Evolutionary conservation across 140 eudicot species (phyloP).

Genomic region (Ambrosia hybrid): DNA sequence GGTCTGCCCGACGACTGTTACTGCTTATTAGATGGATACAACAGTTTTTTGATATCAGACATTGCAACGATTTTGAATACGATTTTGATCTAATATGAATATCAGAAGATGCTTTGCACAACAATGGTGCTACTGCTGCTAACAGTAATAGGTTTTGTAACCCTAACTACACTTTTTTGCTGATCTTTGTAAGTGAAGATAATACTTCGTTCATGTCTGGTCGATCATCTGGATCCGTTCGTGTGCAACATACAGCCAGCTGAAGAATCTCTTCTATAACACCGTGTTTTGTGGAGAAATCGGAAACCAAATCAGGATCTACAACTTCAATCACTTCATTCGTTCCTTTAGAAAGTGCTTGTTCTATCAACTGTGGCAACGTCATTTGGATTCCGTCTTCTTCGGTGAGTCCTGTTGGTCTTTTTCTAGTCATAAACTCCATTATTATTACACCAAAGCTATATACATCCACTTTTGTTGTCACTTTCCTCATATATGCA

Average conservation of each 20-base stretch:
- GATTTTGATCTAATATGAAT: no score
- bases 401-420: slow-evolving; percentile 65
- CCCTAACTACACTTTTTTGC: slow-evolving; percentile 27
- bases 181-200: slow-evolving; percentile 61
- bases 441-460: slow-evolving; percentile 80
- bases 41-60: no score
- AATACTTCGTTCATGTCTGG: slow-evolving; percentile 69
- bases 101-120: no score
- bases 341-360: slow-evolving; percentile 42
- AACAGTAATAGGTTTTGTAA: neutral
- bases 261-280: slow-evolving; percentile 50
- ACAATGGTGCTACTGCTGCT: no score
- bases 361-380: slow-evolving; percentile 53
- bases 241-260: slow-evolving; percentile 70
- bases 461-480: slow-evolving; percentile 79
- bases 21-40: no score
- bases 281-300: slow-evolving; percentile 39
- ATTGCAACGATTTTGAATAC: no score
- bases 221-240: slow-evolving; percentile 56
- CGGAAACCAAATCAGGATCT: slow-evolving; percentile 55
- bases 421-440: slow-evolving; percentile 67
- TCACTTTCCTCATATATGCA: slow-evolving; percentile 75
- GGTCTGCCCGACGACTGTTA: no score
- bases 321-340: slow-evolving; percentile 36
- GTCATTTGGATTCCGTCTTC: slow-evolving; percentile 38